Base-by-base conservation (phyloP, 1,139 yeast genomes). In the Suzukiozyma palmioleophila region DNA sequence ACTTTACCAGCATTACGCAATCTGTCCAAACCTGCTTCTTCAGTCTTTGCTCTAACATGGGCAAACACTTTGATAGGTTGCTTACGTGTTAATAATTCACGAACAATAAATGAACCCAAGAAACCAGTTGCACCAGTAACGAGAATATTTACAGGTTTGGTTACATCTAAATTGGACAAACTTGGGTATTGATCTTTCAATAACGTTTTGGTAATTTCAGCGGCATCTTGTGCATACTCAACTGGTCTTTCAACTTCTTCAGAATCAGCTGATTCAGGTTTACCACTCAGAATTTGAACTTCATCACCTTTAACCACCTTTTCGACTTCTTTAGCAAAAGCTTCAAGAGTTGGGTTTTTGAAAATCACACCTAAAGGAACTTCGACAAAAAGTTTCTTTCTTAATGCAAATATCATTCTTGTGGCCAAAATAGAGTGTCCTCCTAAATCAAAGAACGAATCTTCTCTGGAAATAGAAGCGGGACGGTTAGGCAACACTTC, bases 401-500 rank as follows among this genome's bases (percentile, higher is more conserved):
- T 79, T 49, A 92, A 76, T 51, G 86, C 92, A 54, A 92, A 92
- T 48, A 92, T 92, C 97, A 94, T 89, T 60, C 95, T 78, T 0
- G 99, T 94, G 9, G 97, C 98, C 49, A 92, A 71, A 52, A 94
- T 90, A 0, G 97, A 90, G 62, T 94, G 98, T 3, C 99, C 99
- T 43, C 99, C 99, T 43, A 94, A 69, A 56, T 94, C 99, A 55
- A 94, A 94, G 77, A 94, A 94, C 2, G 95, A 86, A 58, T 94
- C 98, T 3, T 76, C 74, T 33, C 84, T 84, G 28, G 82, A 73
- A 39, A 89, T 77, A 8, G 84, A 64, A 1, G 92, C 82, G 8
- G 97, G 96, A 48, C 80, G 77, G 48, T 81, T 84, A 31, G 98
- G 97, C 49, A 94, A 73, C 9, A 92, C 84, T 26, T 77, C 77